Conservation (phyloP, 2,329 filamentous ascomycete species). For the Cordyceps cicadae region DNA sequence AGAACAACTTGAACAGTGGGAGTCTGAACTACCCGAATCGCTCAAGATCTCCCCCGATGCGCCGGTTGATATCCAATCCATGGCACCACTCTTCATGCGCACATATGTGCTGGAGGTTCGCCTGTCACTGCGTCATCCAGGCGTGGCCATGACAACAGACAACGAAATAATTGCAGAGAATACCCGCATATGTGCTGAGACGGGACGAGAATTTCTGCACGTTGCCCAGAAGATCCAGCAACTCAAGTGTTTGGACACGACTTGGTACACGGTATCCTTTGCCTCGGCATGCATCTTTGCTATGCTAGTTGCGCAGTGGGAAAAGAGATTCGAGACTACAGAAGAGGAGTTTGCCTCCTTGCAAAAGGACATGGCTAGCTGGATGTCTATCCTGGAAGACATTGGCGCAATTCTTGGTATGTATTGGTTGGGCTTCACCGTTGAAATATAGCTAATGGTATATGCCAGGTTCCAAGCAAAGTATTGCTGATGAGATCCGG, state of each 20-base stretch:
- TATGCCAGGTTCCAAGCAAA: slow-evolving; percentile 33
- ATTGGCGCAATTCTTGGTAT: slow-evolving; percentile 59
- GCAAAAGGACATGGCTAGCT: slow-evolving; percentile 58
- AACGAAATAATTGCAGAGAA: slow-evolving; percentile 51
- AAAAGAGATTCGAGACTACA: slow-evolving; percentile 54
- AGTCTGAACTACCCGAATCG: slow-evolving; percentile 53
- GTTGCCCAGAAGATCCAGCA: slow-evolving; percentile 51
- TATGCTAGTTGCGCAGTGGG: slow-evolving; percentile 59
- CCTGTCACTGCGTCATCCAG: slow-evolving; percentile 54
- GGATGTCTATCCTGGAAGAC: slow-evolving; percentile 60
- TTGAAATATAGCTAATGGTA: slow-evolving; percentile 15
- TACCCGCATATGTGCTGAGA: slow-evolving; percentile 57
- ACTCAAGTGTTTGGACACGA: slow-evolving; percentile 64
- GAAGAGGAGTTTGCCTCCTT: slow-evolving; percentile 51
- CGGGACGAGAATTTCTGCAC: slow-evolving; percentile 55
- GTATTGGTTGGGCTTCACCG: slow-evolving; percentile 18
- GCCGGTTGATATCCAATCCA: slow-evolving; percentile 33
- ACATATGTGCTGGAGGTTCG: slow-evolving; percentile 49
- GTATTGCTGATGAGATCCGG: slow-evolving; percentile 36
- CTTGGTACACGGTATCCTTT: slow-evolving; percentile 66
- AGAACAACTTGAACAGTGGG: slow-evolving; percentile 53
- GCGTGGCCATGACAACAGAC: slow-evolving; percentile 48
- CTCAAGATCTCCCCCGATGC: slow-evolving; percentile 40
- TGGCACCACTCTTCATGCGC: slow-evolving; percentile 47
- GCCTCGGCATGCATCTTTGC: slow-evolving; percentile 69